Evolutionary conservation across 1,139 yeast genomes (phyloP).

Genomic region (Kodamaea derodonti): DNA sequence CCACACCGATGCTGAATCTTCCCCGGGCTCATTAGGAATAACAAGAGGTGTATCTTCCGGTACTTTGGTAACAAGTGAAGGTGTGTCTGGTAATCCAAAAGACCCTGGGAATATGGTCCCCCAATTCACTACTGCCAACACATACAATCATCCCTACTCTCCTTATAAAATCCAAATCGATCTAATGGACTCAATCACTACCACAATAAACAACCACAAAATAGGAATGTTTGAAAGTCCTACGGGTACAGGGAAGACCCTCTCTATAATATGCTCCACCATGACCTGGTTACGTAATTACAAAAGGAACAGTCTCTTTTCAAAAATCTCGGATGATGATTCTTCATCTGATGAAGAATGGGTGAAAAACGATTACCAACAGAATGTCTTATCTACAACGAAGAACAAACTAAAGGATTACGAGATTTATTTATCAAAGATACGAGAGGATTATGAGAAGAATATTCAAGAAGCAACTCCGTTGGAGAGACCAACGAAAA

Average conservation of each 20-base stretch:
- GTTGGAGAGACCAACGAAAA: slow-evolving; percentile 2
- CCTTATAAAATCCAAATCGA: slow-evolving; percentile 80
- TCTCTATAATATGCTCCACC: slow-evolving; percentile 80
- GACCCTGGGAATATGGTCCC: no score
- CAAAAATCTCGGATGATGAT: slow-evolving; percentile 28
- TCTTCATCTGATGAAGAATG: slow-evolving; percentile 51
- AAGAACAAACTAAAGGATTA: slow-evolving; percentile 33
- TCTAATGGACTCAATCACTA: slow-evolving; percentile 72
- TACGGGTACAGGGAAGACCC: slow-evolving; percentile 92
- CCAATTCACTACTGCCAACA: no score
- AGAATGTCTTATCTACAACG: slow-evolving; percentile 27
- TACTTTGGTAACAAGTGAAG: no score
- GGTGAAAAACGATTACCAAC: slow-evolving; percentile 47
- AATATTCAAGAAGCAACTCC: slow-evolving; percentile 12
- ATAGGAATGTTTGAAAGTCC: slow-evolving; percentile 90
- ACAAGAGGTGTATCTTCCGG: no score
- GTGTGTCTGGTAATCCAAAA: no score
- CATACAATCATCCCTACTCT: slow-evolving; percentile 62
- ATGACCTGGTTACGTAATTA: slow-evolving; percentile 80
- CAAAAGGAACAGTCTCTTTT: slow-evolving; percentile 37
- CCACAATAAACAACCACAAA: slow-evolving; percentile 56
- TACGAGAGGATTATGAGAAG: slow-evolving; percentile 15
- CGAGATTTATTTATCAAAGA: slow-evolving; percentile 35
- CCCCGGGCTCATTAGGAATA: no score
- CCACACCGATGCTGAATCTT: no score